Conservation (phyloP, 441 rosid species). For the Mallotus japonicus region DNA sequence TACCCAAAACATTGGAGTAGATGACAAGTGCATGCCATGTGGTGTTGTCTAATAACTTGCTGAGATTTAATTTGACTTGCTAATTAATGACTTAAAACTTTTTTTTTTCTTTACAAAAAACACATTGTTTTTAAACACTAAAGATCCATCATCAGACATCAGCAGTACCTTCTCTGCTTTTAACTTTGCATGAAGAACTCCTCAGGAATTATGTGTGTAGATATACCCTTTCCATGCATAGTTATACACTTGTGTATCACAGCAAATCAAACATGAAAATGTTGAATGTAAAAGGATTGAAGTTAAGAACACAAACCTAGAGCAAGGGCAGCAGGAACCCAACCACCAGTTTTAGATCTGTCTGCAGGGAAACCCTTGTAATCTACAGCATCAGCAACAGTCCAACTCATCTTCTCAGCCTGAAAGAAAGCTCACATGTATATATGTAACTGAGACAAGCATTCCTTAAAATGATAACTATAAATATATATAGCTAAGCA, state of each 20-base stretch:
- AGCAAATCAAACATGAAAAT: neutral
- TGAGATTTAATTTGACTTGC: neutral
- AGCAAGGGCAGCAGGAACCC: conserved; percentile 60
- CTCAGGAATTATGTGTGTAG: neutral
- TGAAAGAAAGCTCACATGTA: conserved; percentile 6
- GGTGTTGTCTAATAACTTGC: neutral
- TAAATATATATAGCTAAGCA: too few species aligned
- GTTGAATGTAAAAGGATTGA: neutral
- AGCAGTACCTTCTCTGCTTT: neutral
- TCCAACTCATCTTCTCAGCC: conserved; percentile 54
- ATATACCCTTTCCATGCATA: neutral
- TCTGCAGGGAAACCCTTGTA: conserved; percentile 55
- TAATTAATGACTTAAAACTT: neutral
- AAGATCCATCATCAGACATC: neutral
- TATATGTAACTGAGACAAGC: neutral
- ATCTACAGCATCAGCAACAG: conserved; percentile 52
- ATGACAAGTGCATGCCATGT: neutral
- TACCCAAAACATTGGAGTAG: neutral
- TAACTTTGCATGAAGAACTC: neutral
- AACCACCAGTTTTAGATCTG: conserved; percentile 64
- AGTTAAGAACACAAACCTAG: conserved; percentile 40
- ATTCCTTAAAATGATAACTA: neutral
- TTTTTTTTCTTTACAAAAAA: neutral
- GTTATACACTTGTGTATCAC: too few species aligned
- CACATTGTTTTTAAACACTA: neutral